A percentile compares a stretch with the other conserved stretches of the same genome.
These are phyloP conservation scores for Scedosporium minutisporum DNA, from an alignment of 2,329 filamentous ascomycete genomes.

Conservation along the genomic window DNA sequence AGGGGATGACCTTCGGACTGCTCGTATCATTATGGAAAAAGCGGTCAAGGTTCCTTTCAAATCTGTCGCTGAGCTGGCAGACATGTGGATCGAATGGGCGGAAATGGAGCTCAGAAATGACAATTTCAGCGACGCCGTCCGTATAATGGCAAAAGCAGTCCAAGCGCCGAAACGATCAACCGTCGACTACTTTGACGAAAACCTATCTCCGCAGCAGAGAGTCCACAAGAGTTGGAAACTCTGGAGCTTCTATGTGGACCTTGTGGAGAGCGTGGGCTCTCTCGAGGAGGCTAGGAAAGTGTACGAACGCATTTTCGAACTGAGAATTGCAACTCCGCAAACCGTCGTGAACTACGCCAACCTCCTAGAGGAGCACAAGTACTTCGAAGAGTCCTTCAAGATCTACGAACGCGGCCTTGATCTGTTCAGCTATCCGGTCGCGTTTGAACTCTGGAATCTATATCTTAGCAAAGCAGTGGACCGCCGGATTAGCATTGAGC, in stretches of 20 bases:
- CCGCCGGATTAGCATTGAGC: constrained; percentile 89
- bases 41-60: constrained; percentile 97
- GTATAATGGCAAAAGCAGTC: constrained; percentile 94
- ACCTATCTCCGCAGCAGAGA: constrained; percentile 82
- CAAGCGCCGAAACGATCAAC: constrained; percentile 95
- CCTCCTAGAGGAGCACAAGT: constrained; percentile 84
- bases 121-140: constrained; percentile 88
- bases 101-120: constrained; percentile 95
- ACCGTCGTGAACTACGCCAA: constrained; percentile 99
- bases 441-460: constrained; percentile 96
- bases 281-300: constrained; percentile 88
- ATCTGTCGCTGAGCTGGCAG: constrained; percentile 89
- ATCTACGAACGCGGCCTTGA: constrained; percentile 92
- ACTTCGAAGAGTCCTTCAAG: constrained; percentile 97
- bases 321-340: constrained; percentile 94
- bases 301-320: constrained; percentile 95
- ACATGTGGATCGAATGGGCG: constrained; percentile 99
- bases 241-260: constrained; percentile 98
- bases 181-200: constrained; percentile 98
- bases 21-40: constrained; percentile 92
- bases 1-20: constrained; percentile 73
- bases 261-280: constrained; percentile 87
- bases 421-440: constrained; percentile 96
- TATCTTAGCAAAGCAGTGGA: constrained; percentile 97
- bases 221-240: constrained; percentile 99